Conservation (phyloP, 257 asterid species). For the Marsdenia floribunda region DNA sequence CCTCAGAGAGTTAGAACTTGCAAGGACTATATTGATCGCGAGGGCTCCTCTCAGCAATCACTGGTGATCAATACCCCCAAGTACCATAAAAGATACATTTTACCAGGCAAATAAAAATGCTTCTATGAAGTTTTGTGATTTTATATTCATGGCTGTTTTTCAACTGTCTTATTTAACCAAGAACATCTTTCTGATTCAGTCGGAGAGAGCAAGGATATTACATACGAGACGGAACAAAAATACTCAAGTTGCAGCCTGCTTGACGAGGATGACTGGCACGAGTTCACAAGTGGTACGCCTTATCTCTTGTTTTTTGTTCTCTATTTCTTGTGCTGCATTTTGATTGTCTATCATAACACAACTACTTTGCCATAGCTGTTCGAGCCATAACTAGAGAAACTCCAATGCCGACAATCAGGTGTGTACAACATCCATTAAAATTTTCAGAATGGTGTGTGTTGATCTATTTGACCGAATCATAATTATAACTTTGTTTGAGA, state of each 20-base stretch:
- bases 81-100: slow-evolving; percentile 71
- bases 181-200: slow-evolving; percentile 27
- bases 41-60: slow-evolving; percentile 90
- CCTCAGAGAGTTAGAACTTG: slow-evolving; percentile 78
- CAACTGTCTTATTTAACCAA: no score
- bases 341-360: background rate
- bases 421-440: background rate
- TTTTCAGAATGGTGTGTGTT: no score
- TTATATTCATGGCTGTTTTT: background rate
- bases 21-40: slow-evolving; percentile 71
- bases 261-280: slow-evolving; percentile 65
- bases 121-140: background rate
- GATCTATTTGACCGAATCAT: background rate
- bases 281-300: slow-evolving; percentile 57
- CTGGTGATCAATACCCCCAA: slow-evolving; percentile 78
- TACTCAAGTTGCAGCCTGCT: slow-evolving; percentile 58
- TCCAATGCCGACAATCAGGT: slow-evolving; percentile 53
- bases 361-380: slow-evolving; percentile 40
- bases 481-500: background rate
- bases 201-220: slow-evolving; percentile 63
- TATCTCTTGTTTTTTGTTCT: background rate
- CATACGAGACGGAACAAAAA: slow-evolving; percentile 40
- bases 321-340: background rate
- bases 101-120: slow-evolving; percentile 55
- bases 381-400: slow-evolving; percentile 61